These are phyloP conservation scores for Aspergillus pseudoterreus DNA, from an alignment of 2,329 filamentous ascomycete genomes.

Conservation along the genomic window DNA sequence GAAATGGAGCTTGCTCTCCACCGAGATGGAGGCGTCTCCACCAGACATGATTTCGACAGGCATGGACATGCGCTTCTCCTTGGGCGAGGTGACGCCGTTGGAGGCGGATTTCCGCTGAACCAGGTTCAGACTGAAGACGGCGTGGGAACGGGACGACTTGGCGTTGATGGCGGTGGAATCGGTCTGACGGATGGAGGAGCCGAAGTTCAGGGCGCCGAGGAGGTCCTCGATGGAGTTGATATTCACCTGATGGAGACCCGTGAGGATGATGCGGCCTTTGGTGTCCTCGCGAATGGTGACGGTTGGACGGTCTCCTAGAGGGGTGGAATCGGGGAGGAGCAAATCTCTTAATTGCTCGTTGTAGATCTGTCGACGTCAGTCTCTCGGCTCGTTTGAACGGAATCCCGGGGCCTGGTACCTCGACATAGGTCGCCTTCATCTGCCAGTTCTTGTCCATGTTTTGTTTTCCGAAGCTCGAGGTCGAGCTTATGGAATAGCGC, in stretches of 20 bases:
- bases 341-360: slow-evolving; percentile 94
- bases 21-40: slow-evolving; percentile 65
- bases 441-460: slow-evolving; percentile 74
- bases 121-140: slow-evolving; percentile 92
- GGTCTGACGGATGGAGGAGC: slow-evolving; percentile 90
- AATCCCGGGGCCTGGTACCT: slow-evolving; percentile 39
- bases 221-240: slow-evolving; percentile 92
- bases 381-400: not conserved
- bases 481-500: slow-evolving; percentile 65
- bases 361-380: slow-evolving; percentile 65
- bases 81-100: slow-evolving; percentile 45
- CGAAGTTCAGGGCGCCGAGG: slow-evolving; percentile 82
- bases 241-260: slow-evolving; percentile 79
- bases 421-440: slow-evolving; percentile 87
- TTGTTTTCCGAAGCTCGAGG: slow-evolving; percentile 45
- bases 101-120: slow-evolving; percentile 65
- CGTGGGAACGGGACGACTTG: slow-evolving; percentile 94
- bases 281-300: slow-evolving; percentile 94
- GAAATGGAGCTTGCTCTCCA: slow-evolving; percentile 98
- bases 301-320: slow-evolving; percentile 64
- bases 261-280: slow-evolving; percentile 91
- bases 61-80: slow-evolving; percentile 83
- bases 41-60: slow-evolving; percentile 73
- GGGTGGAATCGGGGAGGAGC: slow-evolving; percentile 70
- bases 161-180: slow-evolving; percentile 97